Evolutionary conservation across 805 yeast species (phyloP).

Genomic region (Cyberlindnera petersonii): DNA sequence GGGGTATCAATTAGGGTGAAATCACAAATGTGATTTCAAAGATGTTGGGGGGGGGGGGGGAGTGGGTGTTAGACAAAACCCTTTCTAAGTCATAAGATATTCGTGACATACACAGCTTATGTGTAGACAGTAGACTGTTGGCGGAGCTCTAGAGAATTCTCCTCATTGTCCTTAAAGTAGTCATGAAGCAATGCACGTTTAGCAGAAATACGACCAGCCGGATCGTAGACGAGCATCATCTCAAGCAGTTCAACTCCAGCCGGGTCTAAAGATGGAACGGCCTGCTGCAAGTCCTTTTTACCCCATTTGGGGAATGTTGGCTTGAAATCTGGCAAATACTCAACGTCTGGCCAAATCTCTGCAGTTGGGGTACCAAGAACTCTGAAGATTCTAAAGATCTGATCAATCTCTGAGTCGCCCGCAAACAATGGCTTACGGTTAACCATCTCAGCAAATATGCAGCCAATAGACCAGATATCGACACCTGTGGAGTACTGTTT

Average conservation of each 20-base stretch:
- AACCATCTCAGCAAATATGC: slow-evolving; percentile 97
- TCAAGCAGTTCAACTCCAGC: slow-evolving; percentile 83
- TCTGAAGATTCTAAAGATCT: slow-evolving; percentile 88
- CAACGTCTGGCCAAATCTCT: slow-evolving; percentile 92
- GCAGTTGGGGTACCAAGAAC: slow-evolving; percentile 93
- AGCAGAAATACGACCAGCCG: slow-evolving; percentile 90
- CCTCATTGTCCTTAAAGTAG: slow-evolving; percentile 60
- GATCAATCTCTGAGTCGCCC: slow-evolving; percentile 97
- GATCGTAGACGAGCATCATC: slow-evolving; percentile 82
- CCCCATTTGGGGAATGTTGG: slow-evolving; percentile 91
- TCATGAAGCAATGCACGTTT: slow-evolving; percentile 89
- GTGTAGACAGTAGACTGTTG: slow-evolving; percentile 29
- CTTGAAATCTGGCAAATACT: slow-evolving; percentile 86
- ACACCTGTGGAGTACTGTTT: slow-evolving; percentile 97
- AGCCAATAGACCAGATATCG: slow-evolving; percentile 98
- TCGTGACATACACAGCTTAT: slow-evolving; percentile 4
- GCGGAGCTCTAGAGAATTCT: slow-evolving; percentile 25
- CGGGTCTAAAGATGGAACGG: slow-evolving; percentile 74
- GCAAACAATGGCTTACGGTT: slow-evolving; percentile 93
- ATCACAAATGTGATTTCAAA: too few species aligned
- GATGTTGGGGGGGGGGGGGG: not conserved
- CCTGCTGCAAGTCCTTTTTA: slow-evolving; percentile 62
- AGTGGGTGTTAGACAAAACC: not conserved
- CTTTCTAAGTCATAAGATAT: not conserved
- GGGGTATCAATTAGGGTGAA: too few species aligned